phyloP scores from a whole-genome alignment of 495 filamentous ascomycete species.

The Aspergillus affinis region DNA sequence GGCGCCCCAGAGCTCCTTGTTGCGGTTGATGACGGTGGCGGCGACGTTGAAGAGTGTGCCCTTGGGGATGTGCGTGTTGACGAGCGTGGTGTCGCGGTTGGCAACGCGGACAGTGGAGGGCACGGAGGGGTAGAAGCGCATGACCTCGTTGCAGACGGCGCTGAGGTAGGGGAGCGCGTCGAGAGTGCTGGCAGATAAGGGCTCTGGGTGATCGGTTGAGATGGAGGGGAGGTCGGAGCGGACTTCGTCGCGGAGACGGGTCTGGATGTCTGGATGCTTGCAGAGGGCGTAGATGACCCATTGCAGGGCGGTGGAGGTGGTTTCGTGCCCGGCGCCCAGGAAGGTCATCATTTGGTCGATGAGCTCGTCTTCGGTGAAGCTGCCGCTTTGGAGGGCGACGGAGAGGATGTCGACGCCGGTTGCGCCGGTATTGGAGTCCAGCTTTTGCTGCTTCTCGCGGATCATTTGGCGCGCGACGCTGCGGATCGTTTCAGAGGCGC shows the following conservation, averaged over 20 bases:
- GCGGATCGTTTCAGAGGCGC: slow-evolving; percentile 58
- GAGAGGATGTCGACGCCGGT: slow-evolving; percentile 76
- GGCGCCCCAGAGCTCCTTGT: slow-evolving; percentile 73
- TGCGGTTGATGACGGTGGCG: slow-evolving; percentile 66
- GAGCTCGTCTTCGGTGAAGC: slow-evolving; percentile 75
- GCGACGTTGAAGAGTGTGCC: slow-evolving; percentile 51
- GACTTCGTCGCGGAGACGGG: slow-evolving; percentile 58
- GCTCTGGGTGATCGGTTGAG: slow-evolving; percentile 33
- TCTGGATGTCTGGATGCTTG: slow-evolving; percentile 57
- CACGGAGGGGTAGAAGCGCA: slow-evolving; percentile 59
- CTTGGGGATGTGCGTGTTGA: slow-evolving; percentile 53
- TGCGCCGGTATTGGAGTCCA: slow-evolving; percentile 45
- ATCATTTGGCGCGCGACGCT: slow-evolving; percentile 65
- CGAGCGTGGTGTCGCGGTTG: slow-evolving; percentile 61
- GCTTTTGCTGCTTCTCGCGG: slow-evolving; percentile 61
- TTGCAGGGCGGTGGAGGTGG: slow-evolving; percentile 58
- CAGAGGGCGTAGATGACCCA: slow-evolving; percentile 62
- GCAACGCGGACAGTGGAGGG: slow-evolving; percentile 64
- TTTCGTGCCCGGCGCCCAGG: slow-evolving; percentile 88
- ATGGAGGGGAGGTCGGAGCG: slow-evolving; percentile 62
- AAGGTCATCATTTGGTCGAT: slow-evolving; percentile 95
- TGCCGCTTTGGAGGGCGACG: slow-evolving; percentile 73
- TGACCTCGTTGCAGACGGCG: slow-evolving; percentile 61
- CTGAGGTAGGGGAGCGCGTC: slow-evolving; percentile 59
- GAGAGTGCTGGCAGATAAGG: slow-evolving; percentile 51